Base-by-base conservation (phyloP, 352 stramenopile species). In the Pythium aristosporum region DNA sequence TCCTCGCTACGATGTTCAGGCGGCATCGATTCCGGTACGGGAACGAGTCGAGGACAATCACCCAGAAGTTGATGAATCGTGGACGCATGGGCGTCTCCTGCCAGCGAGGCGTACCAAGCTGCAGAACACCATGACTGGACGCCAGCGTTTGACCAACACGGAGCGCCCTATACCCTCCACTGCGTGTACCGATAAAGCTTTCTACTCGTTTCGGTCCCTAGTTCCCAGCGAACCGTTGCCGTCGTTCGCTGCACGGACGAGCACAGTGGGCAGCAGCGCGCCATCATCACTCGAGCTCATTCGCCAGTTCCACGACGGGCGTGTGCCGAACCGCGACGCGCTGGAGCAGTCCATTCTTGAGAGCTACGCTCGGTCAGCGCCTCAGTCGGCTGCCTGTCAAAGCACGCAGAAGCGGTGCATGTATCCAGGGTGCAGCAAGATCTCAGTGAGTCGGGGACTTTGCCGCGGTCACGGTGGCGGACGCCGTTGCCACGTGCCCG, bases 381-480 rank as follows among this genome's bases (percentile, higher is more conserved):
- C 75, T 32, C 60, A 82, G 28, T 85, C 79, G 8, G 68, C 71
- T 5, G 79, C 79, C 3, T 88, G 79, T 39, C 79, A 86, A 49
- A 85, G 62, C 54, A 23, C 79, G 12, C 79, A 86, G 67, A 92
- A 90, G 65, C 79, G 71, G 12, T 92, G 82, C 71, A 71, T 76
- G 50, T 74, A 82, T 46, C 67, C 70, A 0, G 66, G 68, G 47
- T 92, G 83, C 70, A 74, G 55, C 57, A 92, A 89, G 64, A 87
- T 86, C 61, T 82, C 83, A 0, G 76, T 90, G 2, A 88, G 78
- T 25, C 74, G 81, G 49, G 79, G 83, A 5, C 69, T 87, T 8
- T 92, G 83, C 54, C 77, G 82, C 25, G 77, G 79, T 10, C 83
- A 92, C 47, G 83, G 83, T 20, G 81, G 83, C 10, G 83, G 83